Percentiles rank a stretch among this genome's conserved stretches.
phyloP scores from a whole-genome alignment of 2,329 filamentous ascomycete species.

The Diaporthe nobilis region DNA sequence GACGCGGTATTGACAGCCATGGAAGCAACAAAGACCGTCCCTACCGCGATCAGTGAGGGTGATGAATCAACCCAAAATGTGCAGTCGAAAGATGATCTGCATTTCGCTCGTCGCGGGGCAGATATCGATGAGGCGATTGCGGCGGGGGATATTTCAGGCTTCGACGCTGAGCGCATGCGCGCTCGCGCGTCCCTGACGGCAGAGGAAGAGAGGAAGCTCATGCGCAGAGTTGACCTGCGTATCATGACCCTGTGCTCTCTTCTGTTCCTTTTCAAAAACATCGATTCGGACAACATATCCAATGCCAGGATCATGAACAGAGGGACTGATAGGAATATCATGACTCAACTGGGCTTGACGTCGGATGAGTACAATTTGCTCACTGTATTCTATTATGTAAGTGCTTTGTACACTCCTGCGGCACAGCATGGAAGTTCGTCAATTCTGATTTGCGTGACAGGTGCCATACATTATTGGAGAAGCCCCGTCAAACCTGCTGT shows the following conservation, averaged over 20 bases:
- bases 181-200: constrained; percentile 5
- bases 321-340: constrained; percentile 57
- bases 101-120: background rate
- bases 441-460: background rate
- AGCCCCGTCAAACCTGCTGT: constrained; percentile 36
- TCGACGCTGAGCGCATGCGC: constrained; percentile 4
- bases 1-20: too few relatives aligned
- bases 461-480: constrained; percentile 39
- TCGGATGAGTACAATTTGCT: constrained; percentile 58
- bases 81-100: background rate
- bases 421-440: background rate
- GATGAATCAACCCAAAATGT: background rate
- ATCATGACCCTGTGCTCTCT: constrained; percentile 58
- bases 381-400: constrained; percentile 56
- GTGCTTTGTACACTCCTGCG: constrained; percentile 47
- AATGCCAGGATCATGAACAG: constrained; percentile 61
- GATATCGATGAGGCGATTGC: background rate
- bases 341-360: constrained; percentile 56
- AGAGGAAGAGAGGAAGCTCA: constrained; percentile 59
- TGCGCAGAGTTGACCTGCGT: constrained; percentile 59
- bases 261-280: constrained; percentile 58
- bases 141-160: background rate
- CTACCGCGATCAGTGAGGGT: background rate
- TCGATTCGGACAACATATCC: constrained; percentile 56
- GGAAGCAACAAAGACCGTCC: background rate